Conservation (phyloP, 2,329 filamentous ascomycete genomes). For the Sclerotinia sclerotiorum region DNA sequence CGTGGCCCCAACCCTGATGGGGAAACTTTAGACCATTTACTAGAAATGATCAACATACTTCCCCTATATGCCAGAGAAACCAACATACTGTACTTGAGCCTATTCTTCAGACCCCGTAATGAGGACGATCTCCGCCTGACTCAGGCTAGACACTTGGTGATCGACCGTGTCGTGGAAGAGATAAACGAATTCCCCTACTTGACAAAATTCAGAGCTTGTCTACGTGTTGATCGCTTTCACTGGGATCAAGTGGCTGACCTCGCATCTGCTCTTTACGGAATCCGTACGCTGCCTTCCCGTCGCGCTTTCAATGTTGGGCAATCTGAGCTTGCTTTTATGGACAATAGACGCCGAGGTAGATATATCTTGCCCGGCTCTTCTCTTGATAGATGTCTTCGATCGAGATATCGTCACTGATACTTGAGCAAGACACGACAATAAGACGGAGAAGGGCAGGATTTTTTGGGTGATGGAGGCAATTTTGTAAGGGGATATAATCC, state of each 20-base stretch:
- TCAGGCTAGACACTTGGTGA: background rate
- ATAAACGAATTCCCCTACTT: background rate
- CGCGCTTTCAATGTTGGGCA: no score
- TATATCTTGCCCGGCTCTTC: no score
- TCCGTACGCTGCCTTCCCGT: no score
- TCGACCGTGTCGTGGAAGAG: background rate
- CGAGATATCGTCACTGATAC: no score
- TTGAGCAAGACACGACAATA: no score
- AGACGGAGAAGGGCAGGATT: no score
- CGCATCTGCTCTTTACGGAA: no score
- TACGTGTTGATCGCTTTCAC: background rate
- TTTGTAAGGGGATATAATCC: no score
- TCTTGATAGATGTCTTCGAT: no score
- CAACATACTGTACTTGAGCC: background rate
- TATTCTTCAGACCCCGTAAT: background rate
- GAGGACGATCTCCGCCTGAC: background rate
- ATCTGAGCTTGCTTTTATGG: no score
- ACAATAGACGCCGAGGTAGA: no score
- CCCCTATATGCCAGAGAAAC: background rate
- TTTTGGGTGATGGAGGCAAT: no score
- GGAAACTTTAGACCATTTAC: background rate
- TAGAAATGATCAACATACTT: background rate
- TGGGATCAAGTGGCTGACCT: background rate
- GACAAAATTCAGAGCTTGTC: background rate
- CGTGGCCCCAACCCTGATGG: background rate